Base-by-base conservation (phyloP, 192 early-diverging fungal genomes). In the Lobosporangium transversale region DNA sequence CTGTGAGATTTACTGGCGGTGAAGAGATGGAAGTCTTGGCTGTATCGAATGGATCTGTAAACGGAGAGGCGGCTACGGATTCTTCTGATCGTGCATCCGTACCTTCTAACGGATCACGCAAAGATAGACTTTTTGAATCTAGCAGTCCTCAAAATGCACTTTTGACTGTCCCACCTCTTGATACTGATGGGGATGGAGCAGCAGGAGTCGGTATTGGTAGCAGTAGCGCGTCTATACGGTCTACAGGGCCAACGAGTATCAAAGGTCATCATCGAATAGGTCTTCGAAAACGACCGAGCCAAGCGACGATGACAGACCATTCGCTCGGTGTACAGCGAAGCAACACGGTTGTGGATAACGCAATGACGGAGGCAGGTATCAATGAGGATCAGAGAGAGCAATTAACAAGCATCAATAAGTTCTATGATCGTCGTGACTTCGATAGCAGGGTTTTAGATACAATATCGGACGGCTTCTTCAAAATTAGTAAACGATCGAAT, bases 351-450 rank as follows among this genome's bases (percentile, higher is more conserved):
- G 40, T 76, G 30, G 73, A 67, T 12, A 33, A 65, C 33, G 73
- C 73, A 0, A 58, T 76, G 58, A 44, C 15, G 0, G 59, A 76
- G 30, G 73, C 73, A 2, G 73, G 73, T 10, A 57, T 76, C 17
- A 53, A 27, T 9, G 35, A 55, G 0, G 31, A 49, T 29, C 64
- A 58, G 30, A 47, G 53, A 3, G 64, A 66, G 24, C 56, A 60
- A 12, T 40, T 75, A 20, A 26, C 55, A 0, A 35, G 33, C 4
- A 23, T 33, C 20, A 76, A 20, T 62, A 76, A 76, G 53, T 76
- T 76, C 36, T 76, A 66, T 50, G 58, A 67, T 24, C 73, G 73
- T 20, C 73, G 73, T 17, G 73, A 76, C 32, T 76, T 76, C 31
- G 73, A 76, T 50, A 36, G 64, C 6, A 76, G 51, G 35, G 62